Percentiles rank a stretch among this genome's conserved stretches.
phyloP scores from a whole-genome alignment of 2,329 filamentous ascomycete genomes.

The Pseudogymnoascus sp. region DNA sequence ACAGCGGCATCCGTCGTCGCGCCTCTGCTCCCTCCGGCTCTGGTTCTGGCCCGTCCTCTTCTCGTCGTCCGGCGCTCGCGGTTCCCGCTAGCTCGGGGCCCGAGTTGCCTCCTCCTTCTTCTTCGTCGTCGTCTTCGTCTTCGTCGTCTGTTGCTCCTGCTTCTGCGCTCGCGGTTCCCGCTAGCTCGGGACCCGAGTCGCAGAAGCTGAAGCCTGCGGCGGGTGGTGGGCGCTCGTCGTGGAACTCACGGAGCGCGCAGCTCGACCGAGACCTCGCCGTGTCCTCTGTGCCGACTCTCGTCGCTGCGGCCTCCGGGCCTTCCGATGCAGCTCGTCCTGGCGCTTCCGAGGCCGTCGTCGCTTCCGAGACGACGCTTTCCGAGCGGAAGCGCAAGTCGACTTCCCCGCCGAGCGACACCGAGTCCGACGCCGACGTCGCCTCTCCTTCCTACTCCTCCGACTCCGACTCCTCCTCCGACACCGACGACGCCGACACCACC shows the following conservation, averaged over 20 bases:
- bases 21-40: not conserved
- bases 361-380: too few species aligned
- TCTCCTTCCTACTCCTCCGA: not conserved
- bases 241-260: not conserved
- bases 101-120: not conserved
- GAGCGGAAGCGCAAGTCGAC: not conserved
- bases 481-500: too few species aligned
- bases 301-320: not conserved
- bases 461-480: not conserved
- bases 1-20: not conserved
- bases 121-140: too few species aligned
- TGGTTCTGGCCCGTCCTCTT: not conserved
- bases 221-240: not conserved
- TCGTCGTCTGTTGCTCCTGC: not conserved
- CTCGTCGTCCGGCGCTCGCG: not conserved
- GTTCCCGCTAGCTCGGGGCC: not conserved
- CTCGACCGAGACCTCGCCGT: not conserved
- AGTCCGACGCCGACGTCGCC: not conserved
- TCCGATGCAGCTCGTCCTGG: not conserved
- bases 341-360: too few species aligned
- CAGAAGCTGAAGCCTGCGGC: not conserved
- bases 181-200: not conserved
- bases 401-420: not conserved
- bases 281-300: too few species aligned
- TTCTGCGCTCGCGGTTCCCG: not conserved